Conservation (phyloP, 306 rosid species). For the Prosopis cineraria region DNA sequence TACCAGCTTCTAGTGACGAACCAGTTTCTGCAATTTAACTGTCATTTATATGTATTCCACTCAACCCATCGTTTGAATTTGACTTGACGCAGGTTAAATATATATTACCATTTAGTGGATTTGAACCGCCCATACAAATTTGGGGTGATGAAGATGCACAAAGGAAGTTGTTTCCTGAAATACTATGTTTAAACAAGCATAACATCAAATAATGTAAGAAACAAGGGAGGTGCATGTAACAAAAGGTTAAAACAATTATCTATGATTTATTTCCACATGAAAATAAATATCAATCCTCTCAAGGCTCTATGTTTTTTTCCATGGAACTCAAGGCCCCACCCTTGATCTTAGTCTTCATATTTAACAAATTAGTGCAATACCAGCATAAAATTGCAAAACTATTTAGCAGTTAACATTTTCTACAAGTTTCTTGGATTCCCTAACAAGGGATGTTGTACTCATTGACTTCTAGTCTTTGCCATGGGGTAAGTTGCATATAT, state of each 20-base stretch:
- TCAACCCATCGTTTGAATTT: constrained; percentile 20
- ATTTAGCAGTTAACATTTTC: neutral
- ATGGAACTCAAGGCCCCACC: neutral
- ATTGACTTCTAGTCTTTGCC: neutral
- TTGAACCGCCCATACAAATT: constrained; percentile 53
- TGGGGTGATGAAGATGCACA: constrained; percentile 58
- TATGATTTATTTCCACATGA: neutral
- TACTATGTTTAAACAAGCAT: constrained; percentile 47
- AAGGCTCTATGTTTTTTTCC: neutral
- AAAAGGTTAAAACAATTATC: neutral
- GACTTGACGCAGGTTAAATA: constrained; percentile 27
- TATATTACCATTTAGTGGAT: constrained; percentile 72
- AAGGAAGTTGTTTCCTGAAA: constrained; percentile 84
- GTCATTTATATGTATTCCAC: neutral
- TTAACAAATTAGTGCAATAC: neutral
- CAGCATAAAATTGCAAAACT: neutral
- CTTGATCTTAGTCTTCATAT: constrained; percentile 1
- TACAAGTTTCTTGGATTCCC: neutral
- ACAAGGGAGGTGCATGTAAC: neutral
- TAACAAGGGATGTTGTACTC: constrained; percentile 3
- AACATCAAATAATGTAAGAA: constrained; percentile 35
- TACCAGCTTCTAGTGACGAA: constrained; percentile 46
- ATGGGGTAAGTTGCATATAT: neutral
- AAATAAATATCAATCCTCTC: neutral
- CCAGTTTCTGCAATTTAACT: constrained; percentile 56